Conservation (phyloP, 75 land plant species). For the Picea glauca region DNA sequence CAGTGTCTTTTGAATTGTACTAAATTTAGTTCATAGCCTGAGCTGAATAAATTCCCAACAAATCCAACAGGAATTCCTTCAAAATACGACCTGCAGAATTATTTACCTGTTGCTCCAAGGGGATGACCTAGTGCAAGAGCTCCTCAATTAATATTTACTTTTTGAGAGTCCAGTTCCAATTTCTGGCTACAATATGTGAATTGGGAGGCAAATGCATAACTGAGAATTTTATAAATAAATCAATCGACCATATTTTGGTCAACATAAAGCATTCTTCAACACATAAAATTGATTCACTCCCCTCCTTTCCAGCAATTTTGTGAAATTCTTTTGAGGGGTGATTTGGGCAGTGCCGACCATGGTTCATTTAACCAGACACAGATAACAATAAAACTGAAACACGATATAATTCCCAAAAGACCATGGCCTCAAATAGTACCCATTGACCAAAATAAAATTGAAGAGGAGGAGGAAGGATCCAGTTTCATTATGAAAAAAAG, state of each 20-base stretch:
- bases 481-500: too few relatives aligned
- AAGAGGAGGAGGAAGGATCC: too few relatives aligned
- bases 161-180: constrained; percentile 69
- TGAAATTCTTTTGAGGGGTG: too few relatives aligned
- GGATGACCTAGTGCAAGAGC: constrained; percentile 96
- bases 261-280: background rate
- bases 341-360: too few relatives aligned
- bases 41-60: background rate
- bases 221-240: background rate
- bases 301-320: too few relatives aligned
- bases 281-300: background rate
- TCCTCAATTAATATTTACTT: constrained; percentile 94
- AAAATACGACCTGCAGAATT: background rate
- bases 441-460: too few relatives aligned
- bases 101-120: constrained; percentile 80
- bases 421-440: too few relatives aligned
- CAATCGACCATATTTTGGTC: background rate
- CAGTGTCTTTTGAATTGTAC: background rate
- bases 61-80: too few relatives aligned
- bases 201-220: constrained; percentile 93
- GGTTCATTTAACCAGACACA: too few relatives aligned
- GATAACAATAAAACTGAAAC: too few relatives aligned
- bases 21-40: background rate
- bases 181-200: constrained; percentile 74
- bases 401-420: too few relatives aligned